Base-by-base conservation (phyloP, 2,329 filamentous ascomycete genomes). In the Lasiodiplodia sp. region DNA sequence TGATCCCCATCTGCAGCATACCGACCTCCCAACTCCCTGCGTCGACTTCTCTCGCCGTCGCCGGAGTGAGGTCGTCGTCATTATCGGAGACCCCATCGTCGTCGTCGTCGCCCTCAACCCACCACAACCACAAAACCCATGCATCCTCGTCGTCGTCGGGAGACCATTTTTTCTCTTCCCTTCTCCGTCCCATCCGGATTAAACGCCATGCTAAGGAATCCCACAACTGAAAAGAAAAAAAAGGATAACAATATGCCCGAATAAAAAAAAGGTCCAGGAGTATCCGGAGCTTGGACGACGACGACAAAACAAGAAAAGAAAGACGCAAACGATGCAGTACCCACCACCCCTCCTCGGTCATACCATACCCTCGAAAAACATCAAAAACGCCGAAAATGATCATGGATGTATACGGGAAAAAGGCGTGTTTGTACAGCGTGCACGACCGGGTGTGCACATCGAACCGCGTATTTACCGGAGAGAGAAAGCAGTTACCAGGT, bases 1-100 rank as follows among this genome's bases (percentile, higher is more conserved):
- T 64, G 60, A 64, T 64, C 28, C 60, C 60, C 40, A 64, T 64
- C 60, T 53, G 60, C 60, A 64, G 60, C 47, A 31, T 64, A 38
- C 60, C 60, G 11, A 53, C 60, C 3, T 16, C 60, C 16, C 60
- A 31, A 47, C 14, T 62, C 10, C 38, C 38, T 5, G n/a, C 40
- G 21, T 52, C 28, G 18, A 34, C 16, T 47, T 47, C 31, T 7
- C 44, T 52, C 12, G 34, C 60, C 47, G 44, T 34, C 57, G 40
- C 40, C 38, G 57, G 58, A n/a, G 25, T 23, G 16, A 47, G 12
- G 18, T 4, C 44, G 37, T 38, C 44, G 44, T 25, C 34, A 25
- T 52, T 23, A 37, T 49, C 37, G 6, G 28, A 18, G 52, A 34
- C 31, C 31, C n/a, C n/a, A 1, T 40, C 60, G 31, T 52, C 60